Base-by-base conservation (phyloP, 1,284 basidiomycete genomes). In the Cutaneotrichosporon curvatum region DNA sequence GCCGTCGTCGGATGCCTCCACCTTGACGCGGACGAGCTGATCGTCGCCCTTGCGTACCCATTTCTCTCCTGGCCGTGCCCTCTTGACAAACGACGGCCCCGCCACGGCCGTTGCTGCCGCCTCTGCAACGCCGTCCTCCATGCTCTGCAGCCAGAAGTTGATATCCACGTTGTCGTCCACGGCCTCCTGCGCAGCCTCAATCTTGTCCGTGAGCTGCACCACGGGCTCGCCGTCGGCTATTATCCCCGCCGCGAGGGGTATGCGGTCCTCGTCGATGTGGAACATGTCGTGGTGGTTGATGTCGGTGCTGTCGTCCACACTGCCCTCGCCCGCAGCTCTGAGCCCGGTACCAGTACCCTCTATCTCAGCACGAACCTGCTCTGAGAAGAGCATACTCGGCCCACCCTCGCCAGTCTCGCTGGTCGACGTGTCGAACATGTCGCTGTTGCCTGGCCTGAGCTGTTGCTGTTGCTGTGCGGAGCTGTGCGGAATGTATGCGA, bases 191-290 rank as follows among this genome's bases (percentile, higher is more conserved):
- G 56, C 58, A 37, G 51, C 45, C 8, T 49, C 52, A 9, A 25
- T 47, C 33, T 66, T 62, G 18, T 68, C 25, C 67, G n/a, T 65
- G 68, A 33, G 70, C 66, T 15, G 60, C 59, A 40, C 65, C 62
- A 28, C 25, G 8, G 25, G 18, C 33, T 38, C 32, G 40, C 23
- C 38, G 14, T 31, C 50, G 2, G 36, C 31, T 7, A 44, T 31
- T 18, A 42, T 45, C 10, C 42, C 50, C 2, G 32, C 19, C 35
- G 23, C 7, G 16, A 23, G 31, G 18, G 31, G 37, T 2, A 25
- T 20, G 4, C 21, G 15, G 16, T 50, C 47, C 21, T 49, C 45
- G 30, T 47, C 49, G 33, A 47, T 34, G 49, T 47, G 44, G 32
- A 48, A 43, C 37, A 39, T 48, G 37, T 31, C 32, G 12, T 16